Base-by-base conservation (phyloP, 257 asterid species). In the Solanum etuberosum region DNA sequence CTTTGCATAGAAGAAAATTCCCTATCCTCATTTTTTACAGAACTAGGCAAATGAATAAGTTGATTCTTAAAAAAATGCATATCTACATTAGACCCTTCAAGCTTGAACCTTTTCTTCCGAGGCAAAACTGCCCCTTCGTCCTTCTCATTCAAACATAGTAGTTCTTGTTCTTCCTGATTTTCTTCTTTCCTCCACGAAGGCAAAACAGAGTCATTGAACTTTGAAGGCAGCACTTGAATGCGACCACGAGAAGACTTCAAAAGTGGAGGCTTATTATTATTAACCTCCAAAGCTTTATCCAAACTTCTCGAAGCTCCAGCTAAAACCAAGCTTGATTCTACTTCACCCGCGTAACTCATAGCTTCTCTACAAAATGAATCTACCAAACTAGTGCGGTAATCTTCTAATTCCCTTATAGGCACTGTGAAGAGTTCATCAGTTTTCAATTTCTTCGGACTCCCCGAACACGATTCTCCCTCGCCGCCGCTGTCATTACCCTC, bases 231-330 rank as follows among this genome's bases (percentile, higher is more conserved):
- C 5, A 88, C 91, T 88, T 93, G 94, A 86, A 86, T 86, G 38
- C 98, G 96, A n/a, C 98, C 98, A 57, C 98, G 91, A 2, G 99
- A 94, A 63, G 98, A 94, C 91, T 90, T 97, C 89, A 94, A 86
- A 85, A 93, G 74, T 5, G 97, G 98, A 86, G 94, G 85, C 68
- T 81, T 81, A 20, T 20, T 95, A 86, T 89, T 91, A 82, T 43
- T 86, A 70, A 37, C 88, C 40, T 74, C 72, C 51, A 37, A 21
- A 61, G 77, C 87, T 16, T 82, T 84, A 40, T 87, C 89, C 70
- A 86, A 83, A 82, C 84, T 91, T 65, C 72, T 87, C 83, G 31
- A 84, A 11, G 38, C 40, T 29, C 37, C 77, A 51, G 71, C 38
- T 68, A 68, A 78, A 71, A 12, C 57, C 37, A 73, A 31, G 83